These are phyloP conservation scores for Saccharomycopsis synnaedendra DNA, from an alignment of 805 yeast genomes.

Conservation along the genomic window DNA sequence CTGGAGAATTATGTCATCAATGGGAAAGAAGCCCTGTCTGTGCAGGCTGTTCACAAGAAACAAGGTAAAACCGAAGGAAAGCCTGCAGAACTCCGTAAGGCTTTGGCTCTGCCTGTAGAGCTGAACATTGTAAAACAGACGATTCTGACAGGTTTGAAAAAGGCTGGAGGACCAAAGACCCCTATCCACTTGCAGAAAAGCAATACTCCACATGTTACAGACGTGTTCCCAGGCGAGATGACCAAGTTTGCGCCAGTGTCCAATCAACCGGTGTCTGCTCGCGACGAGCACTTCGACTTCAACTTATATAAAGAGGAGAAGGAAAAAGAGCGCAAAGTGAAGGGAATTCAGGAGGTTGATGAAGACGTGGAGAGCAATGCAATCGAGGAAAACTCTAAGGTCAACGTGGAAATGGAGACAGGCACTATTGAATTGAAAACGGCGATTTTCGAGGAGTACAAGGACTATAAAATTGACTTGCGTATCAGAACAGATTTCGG, in stretches of 20 bases:
- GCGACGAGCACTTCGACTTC: slow-evolving; percentile 28
- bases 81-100: slow-evolving; percentile 3
- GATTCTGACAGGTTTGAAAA: slow-evolving; percentile 6
- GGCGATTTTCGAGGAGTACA: not conserved
- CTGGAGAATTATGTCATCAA: slow-evolving; percentile 13
- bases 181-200: slow-evolving; percentile 14
- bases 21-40: slow-evolving; percentile 5
- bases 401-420: slow-evolving; percentile 10
- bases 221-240: slow-evolving; percentile 37
- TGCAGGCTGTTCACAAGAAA: slow-evolving; percentile 4
- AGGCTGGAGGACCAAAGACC: slow-evolving; percentile 14
- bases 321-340: slow-evolving; percentile 3
- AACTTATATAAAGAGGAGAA: slow-evolving; percentile 16
- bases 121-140: slow-evolving; percentile 15
- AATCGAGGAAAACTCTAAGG: slow-evolving; percentile 27
- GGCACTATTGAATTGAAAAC: not conserved
- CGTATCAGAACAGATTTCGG: slow-evolving; percentile 1
- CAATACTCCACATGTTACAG: slow-evolving; percentile 29
- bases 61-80: not conserved
- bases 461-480: slow-evolving; percentile 3
- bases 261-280: slow-evolving; percentile 42
- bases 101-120: slow-evolving; percentile 12
- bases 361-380: slow-evolving; percentile 25
- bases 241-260: slow-evolving; percentile 36
- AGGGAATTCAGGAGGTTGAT: slow-evolving; percentile 17